Base-by-base conservation (phyloP, 2,329 filamentous ascomycete species). In the Ceratocystis albifundus region DNA sequence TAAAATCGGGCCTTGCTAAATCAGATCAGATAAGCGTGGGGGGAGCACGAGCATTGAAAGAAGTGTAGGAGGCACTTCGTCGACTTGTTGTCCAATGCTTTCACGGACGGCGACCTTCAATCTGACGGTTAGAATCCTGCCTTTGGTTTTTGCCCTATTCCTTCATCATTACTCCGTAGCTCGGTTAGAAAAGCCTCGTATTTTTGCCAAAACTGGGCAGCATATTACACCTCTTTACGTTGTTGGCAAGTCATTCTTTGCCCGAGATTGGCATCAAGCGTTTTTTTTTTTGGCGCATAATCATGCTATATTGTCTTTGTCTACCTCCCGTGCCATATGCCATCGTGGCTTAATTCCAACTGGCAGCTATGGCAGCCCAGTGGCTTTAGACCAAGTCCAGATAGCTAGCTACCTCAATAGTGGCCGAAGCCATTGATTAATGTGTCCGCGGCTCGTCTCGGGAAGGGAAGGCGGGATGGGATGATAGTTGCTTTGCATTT, bases 1-100 rank as follows among this genome's bases (percentile, higher is more conserved):
- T 59, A 22, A 53, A 53, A 20, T 3, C 6, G 48, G 48, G n/a
- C 48, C 22, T 12, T n/a, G 12, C 22, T 53, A 36, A 20, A 59
- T 59, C 28, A 30, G 53, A 57, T 57, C 53, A 59, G 55, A 59
- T 59, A 59, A 59, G 30, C 55, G 55, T 59, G 28, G 55, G 55
- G 8, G 48, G 25, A 8, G 17, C n/a, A 20, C 22, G 20, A 20
- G 46, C 32, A 50, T 50, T n/a, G 17, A 5, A 22, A 50, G n/a
- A 22, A 25, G 10, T 28, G 10, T 17, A 20, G 53, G 53, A 20
- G 53, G 53, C 53, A 57, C 53, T 57, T 32, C 17, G 53, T 57
- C 53, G 25, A 12, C 53, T 7, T 57, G 3, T 15, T n/a, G 53
- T 32, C 17, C 28, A n/a, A n/a, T 57, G 28, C 53, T 57, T 57